Percentiles rank a stretch among this genome's conserved stretches.
phyloP scores from a whole-genome alignment of 2,329 filamentous ascomycete species.

The Lachnellula arida region DNA sequence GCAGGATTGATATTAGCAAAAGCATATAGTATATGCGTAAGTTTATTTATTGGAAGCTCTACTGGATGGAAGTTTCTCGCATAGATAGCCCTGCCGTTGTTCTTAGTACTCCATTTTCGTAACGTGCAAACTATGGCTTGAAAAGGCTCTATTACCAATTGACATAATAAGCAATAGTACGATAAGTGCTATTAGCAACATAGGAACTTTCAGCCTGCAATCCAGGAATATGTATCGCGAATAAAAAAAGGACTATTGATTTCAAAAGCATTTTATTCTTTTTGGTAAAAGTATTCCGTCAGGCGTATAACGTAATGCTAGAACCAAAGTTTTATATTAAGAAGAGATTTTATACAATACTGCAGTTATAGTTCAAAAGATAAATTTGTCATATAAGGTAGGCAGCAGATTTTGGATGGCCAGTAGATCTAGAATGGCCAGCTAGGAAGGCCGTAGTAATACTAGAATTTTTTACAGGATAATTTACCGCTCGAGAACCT shows the following conservation, averaged over 20 bases:
- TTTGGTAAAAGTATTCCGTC: too few species aligned
- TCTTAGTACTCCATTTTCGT: not conserved
- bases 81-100: slow-evolving; percentile 62
- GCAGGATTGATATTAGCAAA: slow-evolving; percentile 80
- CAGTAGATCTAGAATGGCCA: too few species aligned
- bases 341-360: too few species aligned
- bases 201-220: not conserved
- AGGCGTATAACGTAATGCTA: too few species aligned
- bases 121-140: not conserved
- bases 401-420: too few species aligned
- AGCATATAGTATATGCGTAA: slow-evolving; percentile 83
- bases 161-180: slow-evolving; percentile 44
- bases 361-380: too few species aligned
- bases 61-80: slow-evolving; percentile 77
- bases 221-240: not conserved
- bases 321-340: too few species aligned
- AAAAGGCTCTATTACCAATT: slow-evolving; percentile 3
- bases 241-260: not conserved
- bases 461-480: too few species aligned
- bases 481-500: too few species aligned
- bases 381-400: too few species aligned
- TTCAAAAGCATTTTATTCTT: too few species aligned
- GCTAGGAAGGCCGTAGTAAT: too few species aligned
- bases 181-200: slow-evolving; percentile 24
- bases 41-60: slow-evolving; percentile 68